Percentiles rank a stretch among this genome's conserved stretches.
phyloP scores from a whole-genome alignment of 2,329 filamentous ascomycete genomes.

The Penicillium janthinellum region DNA sequence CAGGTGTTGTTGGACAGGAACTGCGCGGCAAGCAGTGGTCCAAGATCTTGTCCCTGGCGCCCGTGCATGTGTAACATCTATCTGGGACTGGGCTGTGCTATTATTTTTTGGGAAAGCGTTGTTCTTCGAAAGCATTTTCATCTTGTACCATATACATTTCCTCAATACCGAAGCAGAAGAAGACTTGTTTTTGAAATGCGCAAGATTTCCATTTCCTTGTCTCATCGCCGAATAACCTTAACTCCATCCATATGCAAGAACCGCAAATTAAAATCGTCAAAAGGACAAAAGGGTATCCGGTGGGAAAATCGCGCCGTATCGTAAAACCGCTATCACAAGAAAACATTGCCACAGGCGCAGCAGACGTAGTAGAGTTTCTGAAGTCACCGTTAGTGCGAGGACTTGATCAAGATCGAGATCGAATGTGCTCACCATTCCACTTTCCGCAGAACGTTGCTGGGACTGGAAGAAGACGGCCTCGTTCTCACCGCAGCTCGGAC shows the following conservation, averaged over 20 bases:
- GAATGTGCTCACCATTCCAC: conserved; percentile 80
- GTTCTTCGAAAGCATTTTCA: conserved; percentile 32
- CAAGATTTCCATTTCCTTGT: conserved; percentile 12
- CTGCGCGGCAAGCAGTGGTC: conserved; percentile 93
- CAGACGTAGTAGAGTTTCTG: conserved; percentile 94
- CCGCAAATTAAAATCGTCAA: conserved; percentile 5
- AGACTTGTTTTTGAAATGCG: background rate
- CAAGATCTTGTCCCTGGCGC: conserved; percentile 95
- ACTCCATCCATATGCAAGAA: conserved; percentile 19
- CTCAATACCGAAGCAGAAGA: background rate
- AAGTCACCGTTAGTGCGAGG: background rate
- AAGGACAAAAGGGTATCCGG: conserved; percentile 34
- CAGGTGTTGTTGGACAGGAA: conserved; percentile 84
- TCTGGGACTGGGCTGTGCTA: conserved; percentile 19
- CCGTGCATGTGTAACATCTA: conserved; percentile 68
- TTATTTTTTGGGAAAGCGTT: conserved; percentile 29
- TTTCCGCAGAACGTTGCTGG: conserved; percentile 93
- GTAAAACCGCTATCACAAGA: conserved; percentile 44
- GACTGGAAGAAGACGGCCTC: conserved; percentile 99
- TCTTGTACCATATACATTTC: conserved; percentile 29
- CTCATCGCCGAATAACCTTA: conserved; percentile 9
- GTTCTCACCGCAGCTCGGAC: conserved; percentile 79
- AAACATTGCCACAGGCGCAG: conserved; percentile 89
- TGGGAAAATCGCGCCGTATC: conserved; percentile 22
- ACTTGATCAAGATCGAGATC: background rate